These are phyloP conservation scores for Lasiodiplodia gonubiensis DNA, from an alignment of 2,329 filamentous ascomycete species.

Conservation along the genomic window DNA sequence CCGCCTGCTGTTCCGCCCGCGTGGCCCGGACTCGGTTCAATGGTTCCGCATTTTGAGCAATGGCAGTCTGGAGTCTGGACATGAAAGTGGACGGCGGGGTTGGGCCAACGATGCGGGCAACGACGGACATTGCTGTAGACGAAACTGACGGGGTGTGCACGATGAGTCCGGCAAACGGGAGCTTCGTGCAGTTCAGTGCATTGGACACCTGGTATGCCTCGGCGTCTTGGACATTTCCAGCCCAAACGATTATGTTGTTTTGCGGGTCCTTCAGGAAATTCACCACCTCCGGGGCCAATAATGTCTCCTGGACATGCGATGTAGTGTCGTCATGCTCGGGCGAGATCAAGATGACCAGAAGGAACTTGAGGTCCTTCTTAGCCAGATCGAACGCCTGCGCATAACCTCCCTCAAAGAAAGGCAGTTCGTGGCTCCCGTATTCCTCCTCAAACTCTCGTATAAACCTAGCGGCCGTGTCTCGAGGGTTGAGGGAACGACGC, in stretches of 20 bases:
- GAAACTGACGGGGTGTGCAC: constrained; percentile 86
- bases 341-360: constrained; percentile 86
- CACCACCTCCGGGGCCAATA: constrained; percentile 76
- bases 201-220: constrained; percentile 94
- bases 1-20: constrained; percentile 78
- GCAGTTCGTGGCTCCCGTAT: constrained; percentile 74
- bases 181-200: constrained; percentile 87
- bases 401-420: constrained; percentile 87
- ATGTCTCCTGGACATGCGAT: constrained; percentile 79
- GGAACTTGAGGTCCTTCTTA: constrained; percentile 88
- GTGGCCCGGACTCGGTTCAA: constrained; percentile 76
- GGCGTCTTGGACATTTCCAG: constrained; percentile 87
- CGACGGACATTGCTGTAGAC: constrained; percentile 86
- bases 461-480: constrained; percentile 87
- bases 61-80: constrained; percentile 73
- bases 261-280: constrained; percentile 74
- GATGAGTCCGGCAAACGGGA: constrained; percentile 85
- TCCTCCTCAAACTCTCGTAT: constrained; percentile 95
- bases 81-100: constrained; percentile 74
- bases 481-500: constrained; percentile 77
- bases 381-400: constrained; percentile 89
- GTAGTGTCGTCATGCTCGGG: constrained; percentile 94
- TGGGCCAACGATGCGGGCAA: constrained; percentile 77
- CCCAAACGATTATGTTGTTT: constrained; percentile 88
- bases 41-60: constrained; percentile 76